phyloP scores from a whole-genome alignment of 2,329 filamentous ascomycete genomes.

The Paecilomyces sp. region DNA sequence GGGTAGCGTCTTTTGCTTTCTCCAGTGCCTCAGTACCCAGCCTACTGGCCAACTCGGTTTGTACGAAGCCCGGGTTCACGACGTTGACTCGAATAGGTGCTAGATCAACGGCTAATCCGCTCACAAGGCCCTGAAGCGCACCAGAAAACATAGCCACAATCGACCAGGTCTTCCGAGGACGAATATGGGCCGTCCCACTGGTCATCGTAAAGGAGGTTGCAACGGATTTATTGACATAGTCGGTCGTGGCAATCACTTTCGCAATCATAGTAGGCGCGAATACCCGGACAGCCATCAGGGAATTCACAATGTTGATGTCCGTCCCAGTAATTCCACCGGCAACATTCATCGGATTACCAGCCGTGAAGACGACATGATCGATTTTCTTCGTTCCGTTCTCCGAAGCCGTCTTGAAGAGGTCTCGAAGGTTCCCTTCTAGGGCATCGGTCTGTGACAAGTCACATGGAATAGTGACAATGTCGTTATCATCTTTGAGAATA shows the following conservation, averaged over 20 bases:
- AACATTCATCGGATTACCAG: neutral
- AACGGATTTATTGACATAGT: neutral
- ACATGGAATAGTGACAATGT: neutral
- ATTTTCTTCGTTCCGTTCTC: conserved; percentile 1
- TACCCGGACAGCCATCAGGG: neutral
- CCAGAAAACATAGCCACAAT: neutral
- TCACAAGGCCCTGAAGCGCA: neutral
- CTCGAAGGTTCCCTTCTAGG: conserved; percentile 2
- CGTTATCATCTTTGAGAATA: neutral
- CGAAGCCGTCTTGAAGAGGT: conserved; percentile 1
- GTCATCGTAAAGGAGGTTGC: neutral
- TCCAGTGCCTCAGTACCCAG: neutral
- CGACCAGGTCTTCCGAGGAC: neutral
- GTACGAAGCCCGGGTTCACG: neutral
- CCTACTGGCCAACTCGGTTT: neutral
- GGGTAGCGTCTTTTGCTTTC: neutral
- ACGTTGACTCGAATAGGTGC: neutral
- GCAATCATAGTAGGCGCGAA: neutral
- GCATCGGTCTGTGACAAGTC: neutral
- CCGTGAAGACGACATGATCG: neutral
- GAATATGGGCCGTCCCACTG: neutral
- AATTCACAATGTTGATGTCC: neutral
- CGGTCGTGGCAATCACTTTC: neutral
- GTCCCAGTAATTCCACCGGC: neutral
- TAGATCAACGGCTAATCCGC: neutral